Percentiles rank a stretch among this genome's conserved stretches.
Evolutionary conservation across 2,329 filamentous ascomycete genomes (phyloP).

Genomic region (Verticillium albo-atrum): DNA sequence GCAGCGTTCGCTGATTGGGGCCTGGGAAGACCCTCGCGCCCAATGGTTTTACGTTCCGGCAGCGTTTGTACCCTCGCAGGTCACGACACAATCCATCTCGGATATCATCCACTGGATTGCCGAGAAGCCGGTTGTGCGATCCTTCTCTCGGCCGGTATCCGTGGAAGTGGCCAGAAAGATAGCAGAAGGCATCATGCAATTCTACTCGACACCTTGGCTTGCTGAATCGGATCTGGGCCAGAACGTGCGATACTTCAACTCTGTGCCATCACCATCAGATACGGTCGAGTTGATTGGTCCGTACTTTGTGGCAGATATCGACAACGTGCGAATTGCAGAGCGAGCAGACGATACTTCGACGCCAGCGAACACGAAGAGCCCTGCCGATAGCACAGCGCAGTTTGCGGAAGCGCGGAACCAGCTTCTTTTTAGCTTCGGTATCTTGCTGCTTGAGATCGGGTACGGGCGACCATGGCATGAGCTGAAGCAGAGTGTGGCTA

Average conservation of each 20-base stretch:
- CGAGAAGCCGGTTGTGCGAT: slow-evolving; percentile 3
- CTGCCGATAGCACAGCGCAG: neutral
- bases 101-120: slow-evolving; percentile 4
- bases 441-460: slow-evolving; percentile 6
- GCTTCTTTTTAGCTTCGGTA: slow-evolving; percentile 6
- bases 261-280: neutral
- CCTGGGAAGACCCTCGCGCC: neutral
- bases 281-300: neutral
- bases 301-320: slow-evolving; percentile 1
- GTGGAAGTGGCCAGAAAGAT: slow-evolving; percentile 2
- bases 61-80: neutral
- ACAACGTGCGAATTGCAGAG: neutral
- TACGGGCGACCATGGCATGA: slow-evolving; percentile 3
- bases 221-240: neutral
- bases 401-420: slow-evolving; percentile 1
- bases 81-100: neutral
- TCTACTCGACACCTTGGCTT: slow-evolving; percentile 8
- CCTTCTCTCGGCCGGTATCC: neutral
- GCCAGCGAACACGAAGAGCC: neutral
- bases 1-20: neutral
- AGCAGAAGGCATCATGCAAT: slow-evolving; percentile 8
- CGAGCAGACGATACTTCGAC: neutral
- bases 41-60: slow-evolving; percentile 3
- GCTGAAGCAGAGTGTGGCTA: neutral
- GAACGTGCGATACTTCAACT: slow-evolving; percentile 1